These are phyloP conservation scores for Venturia oleaginea DNA, from an alignment of 2,329 filamentous ascomycete species.

Conservation along the genomic window DNA sequence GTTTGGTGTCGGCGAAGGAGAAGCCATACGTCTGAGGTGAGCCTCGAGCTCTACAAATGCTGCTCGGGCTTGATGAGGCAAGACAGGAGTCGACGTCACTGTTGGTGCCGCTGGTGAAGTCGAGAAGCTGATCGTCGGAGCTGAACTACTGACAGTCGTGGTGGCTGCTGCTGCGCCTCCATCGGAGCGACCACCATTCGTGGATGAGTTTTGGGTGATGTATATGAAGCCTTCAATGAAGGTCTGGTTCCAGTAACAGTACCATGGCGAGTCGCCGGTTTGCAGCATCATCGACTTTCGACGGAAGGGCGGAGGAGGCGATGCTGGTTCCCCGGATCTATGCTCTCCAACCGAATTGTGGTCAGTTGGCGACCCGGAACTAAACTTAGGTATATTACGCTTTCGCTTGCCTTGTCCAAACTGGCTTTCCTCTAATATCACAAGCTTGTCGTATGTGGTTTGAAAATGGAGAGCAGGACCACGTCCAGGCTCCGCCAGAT, in stretches of 20 bases:
- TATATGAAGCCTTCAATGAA: conserved; percentile 60
- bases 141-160: background rate
- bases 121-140: background rate
- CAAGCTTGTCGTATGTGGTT: conserved; percentile 54
- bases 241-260: conserved; percentile 61
- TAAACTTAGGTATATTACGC: background rate
- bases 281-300: conserved; percentile 15
- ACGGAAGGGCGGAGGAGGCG: background rate
- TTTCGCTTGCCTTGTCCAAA: conserved; percentile 18
- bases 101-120: background rate
- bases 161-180: background rate
- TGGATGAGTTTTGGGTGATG: conserved; percentile 33
- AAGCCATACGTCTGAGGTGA: background rate
- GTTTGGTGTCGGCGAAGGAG: background rate
- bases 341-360: background rate
- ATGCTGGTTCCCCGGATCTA: background rate
- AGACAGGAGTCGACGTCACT: background rate
- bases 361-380: background rate
- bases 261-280: conserved; percentile 57
- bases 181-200: background rate
- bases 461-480: conserved; percentile 59
- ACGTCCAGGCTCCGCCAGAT: conserved; percentile 45
- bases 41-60: background rate
- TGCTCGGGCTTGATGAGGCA: background rate
- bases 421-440: conserved; percentile 40